Percentiles rank a stretch among this genome's conserved stretches.
phyloP scores from a whole-genome alignment of 2,329 filamentous ascomycete genomes.

The Didymella segeticola region DNA sequence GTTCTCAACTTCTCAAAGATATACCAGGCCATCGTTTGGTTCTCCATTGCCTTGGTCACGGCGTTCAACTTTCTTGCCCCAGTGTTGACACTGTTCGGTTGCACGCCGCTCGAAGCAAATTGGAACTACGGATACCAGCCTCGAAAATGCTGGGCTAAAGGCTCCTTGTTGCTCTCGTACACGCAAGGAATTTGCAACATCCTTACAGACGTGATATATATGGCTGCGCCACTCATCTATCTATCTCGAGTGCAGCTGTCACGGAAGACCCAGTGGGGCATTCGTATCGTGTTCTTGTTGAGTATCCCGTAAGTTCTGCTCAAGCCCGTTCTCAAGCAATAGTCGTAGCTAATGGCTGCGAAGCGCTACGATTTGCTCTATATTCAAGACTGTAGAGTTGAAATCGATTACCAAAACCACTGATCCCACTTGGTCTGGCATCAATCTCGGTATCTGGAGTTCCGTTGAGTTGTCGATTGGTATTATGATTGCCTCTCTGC shows the following conservation, averaged over 20 bases:
- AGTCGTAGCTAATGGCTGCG: neutral
- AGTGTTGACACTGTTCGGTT: slow-evolving; percentile 34
- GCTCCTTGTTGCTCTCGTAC: slow-evolving; percentile 30
- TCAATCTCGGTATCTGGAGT: slow-evolving; percentile 38
- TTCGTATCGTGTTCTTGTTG: slow-evolving; percentile 38
- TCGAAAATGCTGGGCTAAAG: slow-evolving; percentile 32
- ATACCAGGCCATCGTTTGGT: slow-evolving; percentile 36
- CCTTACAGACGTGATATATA: slow-evolving; percentile 39
- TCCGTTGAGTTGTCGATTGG: slow-evolving; percentile 31
- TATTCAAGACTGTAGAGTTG: slow-evolving; percentile 39
- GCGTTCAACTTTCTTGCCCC: slow-evolving; percentile 38
- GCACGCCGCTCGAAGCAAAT: slow-evolving; percentile 34
- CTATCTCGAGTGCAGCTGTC: slow-evolving; percentile 33
- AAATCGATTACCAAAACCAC: slow-evolving; percentile 25
- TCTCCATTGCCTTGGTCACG: slow-evolving; percentile 36
- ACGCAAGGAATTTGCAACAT: slow-evolving; percentile 38
- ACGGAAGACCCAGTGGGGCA: slow-evolving; percentile 36
- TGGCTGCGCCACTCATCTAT: slow-evolving; percentile 38
- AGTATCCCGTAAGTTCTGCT: slow-evolving; percentile 33
- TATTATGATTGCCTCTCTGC: slow-evolving; percentile 31
- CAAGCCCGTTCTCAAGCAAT: too few relatives aligned
- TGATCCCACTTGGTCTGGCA: slow-evolving; percentile 36
- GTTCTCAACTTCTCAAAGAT: slow-evolving; percentile 37
- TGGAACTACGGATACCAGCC: slow-evolving; percentile 31
- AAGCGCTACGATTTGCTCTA: slow-evolving; percentile 37